phyloP scores from a whole-genome alignment of 129 eudicot genomes.

The Lactuca saligna region DNA sequence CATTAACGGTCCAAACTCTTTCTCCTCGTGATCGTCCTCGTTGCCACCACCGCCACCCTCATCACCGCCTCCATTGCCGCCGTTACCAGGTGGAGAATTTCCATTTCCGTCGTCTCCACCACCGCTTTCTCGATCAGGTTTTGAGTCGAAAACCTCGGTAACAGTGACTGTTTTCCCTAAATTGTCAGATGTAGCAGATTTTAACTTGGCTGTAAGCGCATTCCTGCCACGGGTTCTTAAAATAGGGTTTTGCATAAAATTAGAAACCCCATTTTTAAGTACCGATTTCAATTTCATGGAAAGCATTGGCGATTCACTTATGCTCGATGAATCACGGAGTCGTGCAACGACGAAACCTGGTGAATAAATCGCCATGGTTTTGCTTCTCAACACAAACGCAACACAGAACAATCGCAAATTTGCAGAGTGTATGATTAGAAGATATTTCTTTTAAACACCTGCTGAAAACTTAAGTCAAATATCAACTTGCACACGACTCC shows the following conservation, averaged over 20 bases:
- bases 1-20: constrained; percentile 83
- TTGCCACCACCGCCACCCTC: constrained; percentile 49
- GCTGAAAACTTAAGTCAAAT: background rate
- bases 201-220: constrained; percentile 14
- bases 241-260: background rate
- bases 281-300: constrained; percentile 9
- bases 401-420: constrained; percentile 4
- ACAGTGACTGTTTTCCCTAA: constrained; percentile 20
- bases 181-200: constrained; percentile 23
- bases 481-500: background rate
- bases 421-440: background rate
- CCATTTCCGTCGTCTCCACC: constrained; percentile 50
- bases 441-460: background rate
- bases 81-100: constrained; percentile 44
- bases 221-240: constrained; percentile 6
- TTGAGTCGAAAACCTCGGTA: constrained; percentile 14
- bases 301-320: constrained; percentile 7
- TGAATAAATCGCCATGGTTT: constrained; percentile 30
- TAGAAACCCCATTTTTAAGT: constrained; percentile 2
- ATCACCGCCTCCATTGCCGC: constrained; percentile 43
- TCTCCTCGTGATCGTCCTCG: constrained; percentile 57
- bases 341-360: constrained; percentile 6
- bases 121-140: constrained; percentile 32
- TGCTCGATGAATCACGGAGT: constrained; percentile 21
- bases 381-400: background rate